phyloP scores from a whole-genome alignment of 2,329 filamentous ascomycete species.

The Thermomyces lanuginosus region DNA sequence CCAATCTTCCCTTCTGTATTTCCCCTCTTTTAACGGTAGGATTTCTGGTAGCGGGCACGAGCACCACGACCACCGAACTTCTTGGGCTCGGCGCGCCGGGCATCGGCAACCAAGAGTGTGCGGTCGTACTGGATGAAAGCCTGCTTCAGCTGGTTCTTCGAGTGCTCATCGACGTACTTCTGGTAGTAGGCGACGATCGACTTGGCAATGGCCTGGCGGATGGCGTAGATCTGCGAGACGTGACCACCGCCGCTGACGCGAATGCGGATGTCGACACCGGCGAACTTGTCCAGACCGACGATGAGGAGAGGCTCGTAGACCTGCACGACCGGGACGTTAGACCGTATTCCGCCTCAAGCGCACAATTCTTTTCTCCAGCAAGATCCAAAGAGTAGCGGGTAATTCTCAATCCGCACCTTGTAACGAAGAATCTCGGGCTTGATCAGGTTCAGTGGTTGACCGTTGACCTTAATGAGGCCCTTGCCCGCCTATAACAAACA shows the following conservation, averaged over 20 bases:
- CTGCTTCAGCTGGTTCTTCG: constrained; percentile 99
- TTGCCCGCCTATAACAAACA: constrained; percentile 45
- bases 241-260: constrained; percentile 94
- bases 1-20: constrained; percentile 7
- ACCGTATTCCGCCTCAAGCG: constrained; percentile 1
- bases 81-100: constrained; percentile 98
- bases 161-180: constrained; percentile 99
- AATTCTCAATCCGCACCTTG: constrained; percentile 48
- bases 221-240: constrained; percentile 92
- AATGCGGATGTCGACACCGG: constrained; percentile 91
- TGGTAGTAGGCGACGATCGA: constrained; percentile 97
- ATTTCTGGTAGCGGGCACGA: constrained; percentile 95
- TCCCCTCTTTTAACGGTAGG: constrained; percentile 89
- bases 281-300: constrained; percentile 93
- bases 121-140: constrained; percentile 90
- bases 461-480: constrained; percentile 97
- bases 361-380: not conserved
- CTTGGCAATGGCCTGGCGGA: constrained; percentile 98
- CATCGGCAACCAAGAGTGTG: constrained; percentile 95
- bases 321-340: constrained; percentile 24
- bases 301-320: constrained; percentile 98
- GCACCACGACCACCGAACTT: constrained; percentile 75
- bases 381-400: not conserved
- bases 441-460: constrained; percentile 81
- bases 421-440: constrained; percentile 95